These are phyloP conservation scores for Sporothrix euskadiensis DNA, from an alignment of 2,329 filamentous ascomycete genomes.

Conservation along the genomic window DNA sequence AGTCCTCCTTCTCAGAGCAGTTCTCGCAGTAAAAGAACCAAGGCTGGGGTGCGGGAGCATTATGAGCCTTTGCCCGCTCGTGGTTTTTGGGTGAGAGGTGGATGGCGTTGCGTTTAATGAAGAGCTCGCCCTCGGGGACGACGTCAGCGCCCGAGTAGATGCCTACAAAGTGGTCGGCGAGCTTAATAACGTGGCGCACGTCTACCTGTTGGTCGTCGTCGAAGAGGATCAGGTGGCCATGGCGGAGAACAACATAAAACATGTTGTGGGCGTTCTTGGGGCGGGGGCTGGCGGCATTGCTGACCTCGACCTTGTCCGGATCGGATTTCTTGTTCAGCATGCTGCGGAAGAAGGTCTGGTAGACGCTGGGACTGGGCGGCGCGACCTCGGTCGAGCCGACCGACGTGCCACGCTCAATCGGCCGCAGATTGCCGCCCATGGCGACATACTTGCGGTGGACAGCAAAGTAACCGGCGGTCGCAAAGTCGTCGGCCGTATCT, in stretches of 20 bases:
- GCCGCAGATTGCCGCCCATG: conserved; percentile 88
- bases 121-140: conserved; percentile 89
- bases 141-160: conserved; percentile 73
- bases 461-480: conserved; percentile 84
- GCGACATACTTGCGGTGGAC: conserved; percentile 91
- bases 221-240: conserved; percentile 96
- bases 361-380: conserved; percentile 86
- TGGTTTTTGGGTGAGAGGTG: conserved; percentile 68
- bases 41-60: conserved; percentile 66
- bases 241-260: conserved; percentile 90
- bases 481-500: conserved; percentile 70
- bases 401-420: conserved; percentile 74
- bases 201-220: conserved; percentile 94
- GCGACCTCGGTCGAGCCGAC: conserved; percentile 73
- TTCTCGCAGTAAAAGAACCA: conserved; percentile 96
- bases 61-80: conserved; percentile 49
- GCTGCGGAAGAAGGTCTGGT: conserved; percentile 96
- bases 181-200: conserved; percentile 91
- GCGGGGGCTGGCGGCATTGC: conserved; percentile 51
- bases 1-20: conserved; percentile 95
- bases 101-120: conserved; percentile 91
- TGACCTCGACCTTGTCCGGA: conserved; percentile 48
- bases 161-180: conserved; percentile 82
- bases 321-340: conserved; percentile 79
- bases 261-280: conserved; percentile 76